Evolutionary conservation across 164 flowering plant species (phyloP).

Genomic region (Stephania yunnanensis): DNA sequence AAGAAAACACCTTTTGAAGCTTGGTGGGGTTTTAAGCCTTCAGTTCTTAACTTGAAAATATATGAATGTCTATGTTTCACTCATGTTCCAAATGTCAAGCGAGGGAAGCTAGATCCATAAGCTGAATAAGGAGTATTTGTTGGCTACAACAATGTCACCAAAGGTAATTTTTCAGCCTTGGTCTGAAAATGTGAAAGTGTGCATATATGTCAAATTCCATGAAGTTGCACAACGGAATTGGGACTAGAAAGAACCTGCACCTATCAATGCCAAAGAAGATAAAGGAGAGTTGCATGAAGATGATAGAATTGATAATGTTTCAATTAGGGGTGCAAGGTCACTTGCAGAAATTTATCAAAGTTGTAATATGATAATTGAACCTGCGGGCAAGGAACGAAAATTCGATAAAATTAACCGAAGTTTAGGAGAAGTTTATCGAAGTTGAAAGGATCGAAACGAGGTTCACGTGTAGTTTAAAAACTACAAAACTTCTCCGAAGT

Average conservation of each 20-base stretch:
- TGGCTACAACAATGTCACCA: background rate
- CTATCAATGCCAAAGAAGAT: no score
- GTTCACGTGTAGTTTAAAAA: no score
- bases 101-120: slow-evolving; percentile 1
- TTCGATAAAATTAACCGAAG: no score
- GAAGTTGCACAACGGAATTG: background rate
- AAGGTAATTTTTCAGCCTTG: background rate
- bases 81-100: background rate
- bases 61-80: background rate
- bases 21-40: background rate
- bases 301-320: background rate
- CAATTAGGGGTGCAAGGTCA: background rate
- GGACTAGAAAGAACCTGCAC: no score
- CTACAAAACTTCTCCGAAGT: no score
- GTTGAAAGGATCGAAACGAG: no score
- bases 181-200: background rate
- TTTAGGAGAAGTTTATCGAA: no score
- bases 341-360: background rate
- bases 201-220: no score
- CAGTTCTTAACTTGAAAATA: background rate
- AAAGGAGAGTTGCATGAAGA: no score
- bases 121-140: background rate
- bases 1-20: slow-evolving; percentile 9
- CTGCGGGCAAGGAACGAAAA: no score
- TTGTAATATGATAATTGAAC: background rate